Base-by-base conservation (phyloP, 345 rosid genomes). In the Euphorbia lathyris region DNA sequence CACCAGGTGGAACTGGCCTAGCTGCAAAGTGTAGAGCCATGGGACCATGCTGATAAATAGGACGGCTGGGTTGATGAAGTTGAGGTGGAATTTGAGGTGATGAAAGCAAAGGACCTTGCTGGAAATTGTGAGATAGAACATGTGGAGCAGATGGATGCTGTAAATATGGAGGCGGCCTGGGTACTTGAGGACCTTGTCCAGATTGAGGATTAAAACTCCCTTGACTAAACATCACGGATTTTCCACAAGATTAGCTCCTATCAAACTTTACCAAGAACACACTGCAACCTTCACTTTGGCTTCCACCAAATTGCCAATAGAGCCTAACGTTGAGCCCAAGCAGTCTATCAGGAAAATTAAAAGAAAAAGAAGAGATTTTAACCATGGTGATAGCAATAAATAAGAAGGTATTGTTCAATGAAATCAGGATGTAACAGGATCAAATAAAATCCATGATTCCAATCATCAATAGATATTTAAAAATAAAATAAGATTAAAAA, bases 1-100 rank as follows among this genome's bases (percentile, higher is more conserved):
- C 71, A 48, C 60, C 26, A 25, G 74, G 70, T 56, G 73, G 83
- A 71, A 58, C 71, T 63, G 75, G 88, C 76, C 56, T 55, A 76
- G 48, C 53, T 9, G 66, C 27, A 55, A 74, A 61, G 69, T 78
- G 77, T 13, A 72, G 80, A 30, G 70, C 76, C 27, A 58, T 74
- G 55, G 77, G 81, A 53, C 68, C 79, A n/a, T 67, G 87, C 66
- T 66, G 86, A 82, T 74, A 73, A 1, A 40, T 16, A 4, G 81
- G 80, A 66, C 25, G 61, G 47, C 68, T 69, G 7, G 72, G 71
- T 63, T 77, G 81, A 42, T 61, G 66, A 57, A 67, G 55, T 9
- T 42, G 72, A 71, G 79, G 62, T 20, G 80, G 68, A 11, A 59
- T 27, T 6, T 60, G 67, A 32, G 69, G 11, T 23, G 19, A 58